A percentile compares a stretch with the other conserved stretches of the same genome.
Conservation (phyloP, 2,329 filamentous ascomycete genomes). For the Dothideomycetes sp. region DNA sequence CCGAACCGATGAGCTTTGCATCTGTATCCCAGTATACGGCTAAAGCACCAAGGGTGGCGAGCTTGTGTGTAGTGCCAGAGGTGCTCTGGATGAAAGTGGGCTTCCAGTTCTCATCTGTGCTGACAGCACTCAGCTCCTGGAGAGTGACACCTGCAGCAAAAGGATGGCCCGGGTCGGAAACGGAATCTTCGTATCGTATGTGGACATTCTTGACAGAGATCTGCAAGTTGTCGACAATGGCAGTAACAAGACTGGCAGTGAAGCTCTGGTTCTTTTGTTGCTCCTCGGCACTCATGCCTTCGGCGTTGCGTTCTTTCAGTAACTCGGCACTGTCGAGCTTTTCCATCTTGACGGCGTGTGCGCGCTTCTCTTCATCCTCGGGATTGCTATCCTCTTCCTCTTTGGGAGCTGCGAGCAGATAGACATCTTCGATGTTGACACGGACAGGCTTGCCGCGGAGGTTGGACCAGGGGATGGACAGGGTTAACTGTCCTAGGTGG, state of each 20-base stretch:
- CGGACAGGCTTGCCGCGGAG: conserved; percentile 88
- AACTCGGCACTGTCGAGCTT: conserved; percentile 95
- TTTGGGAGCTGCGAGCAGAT: conserved; percentile 85
- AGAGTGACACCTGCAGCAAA: conserved; percentile 89
- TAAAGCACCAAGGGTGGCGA: conserved; percentile 80
- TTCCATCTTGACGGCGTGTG: conserved; percentile 94
- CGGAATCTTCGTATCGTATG: conserved; percentile 93
- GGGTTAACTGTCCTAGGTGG: conserved; percentile 81
- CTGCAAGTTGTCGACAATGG: conserved; percentile 97
- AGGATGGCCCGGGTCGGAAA: conserved; percentile 88
- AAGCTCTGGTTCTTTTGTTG: conserved; percentile 98
- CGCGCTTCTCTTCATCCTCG: conserved; percentile 79
- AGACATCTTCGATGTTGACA: conserved; percentile 94
- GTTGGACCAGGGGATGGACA: conserved; percentile 97
- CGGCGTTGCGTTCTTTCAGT: conserved; percentile 82
- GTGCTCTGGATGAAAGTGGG: conserved; percentile 92
- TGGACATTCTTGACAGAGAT: conserved; percentile 98
- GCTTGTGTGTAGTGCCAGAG: conserved; percentile 75
- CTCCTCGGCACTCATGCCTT: conserved; percentile 88
- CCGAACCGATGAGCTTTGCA: conserved; percentile 69
- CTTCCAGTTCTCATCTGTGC: conserved; percentile 89
- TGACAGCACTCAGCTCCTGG: conserved; percentile 93
- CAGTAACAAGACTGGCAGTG: conserved; percentile 85
- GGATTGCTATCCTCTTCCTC: conserved; percentile 90
- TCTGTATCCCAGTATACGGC: conserved; percentile 99